Evolutionary conservation across 139 green algal species (phyloP), one percentile per base, ranked within the genome.

Genomic region (Chlamydomonas sphaeroides): DNA sequence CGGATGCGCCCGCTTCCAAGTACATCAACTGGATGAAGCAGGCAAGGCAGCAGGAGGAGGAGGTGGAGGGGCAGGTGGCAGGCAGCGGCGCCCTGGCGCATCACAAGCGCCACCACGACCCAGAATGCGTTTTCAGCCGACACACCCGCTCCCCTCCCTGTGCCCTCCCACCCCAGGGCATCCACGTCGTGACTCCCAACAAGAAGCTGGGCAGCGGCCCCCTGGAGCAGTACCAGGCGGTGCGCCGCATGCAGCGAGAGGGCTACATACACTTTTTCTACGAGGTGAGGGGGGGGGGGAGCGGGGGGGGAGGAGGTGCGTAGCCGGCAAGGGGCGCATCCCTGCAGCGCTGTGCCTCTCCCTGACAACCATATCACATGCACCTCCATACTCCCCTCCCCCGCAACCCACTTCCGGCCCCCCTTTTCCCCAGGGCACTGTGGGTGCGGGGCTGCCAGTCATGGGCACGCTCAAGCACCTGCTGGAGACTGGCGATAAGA

Each of bases 251-350:
- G 82, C 94, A 98, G 90, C 80, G 97, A 8, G 88, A 94, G 39
- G 94, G 86, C 36, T 98, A 97, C 93, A 98, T 94, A 72, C 97
- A 99, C 86, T 99, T 96, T 89, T 98, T 99, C 84, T 98, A 98
- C 79, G 96, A 99, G 91, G 94, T 91, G 61, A 5, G 90, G 20
- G 28, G 35, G 5, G 23, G 26, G 36, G 26, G 33, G 4, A 35
- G 38, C 23, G 39, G 25, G 2, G n/a, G 59, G 7, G 59, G 59
- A n/a, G n/a, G n/a, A n/a, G n/a, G n/a, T n/a, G n/a, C n/a, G n/a
- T n/a, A n/a, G n/a, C n/a, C n/a, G n/a, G n/a, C n/a, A n/a, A n/a
- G n/a, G n/a, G n/a, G n/a, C n/a, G n/a, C n/a, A n/a, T n/a, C n/a
- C n/a, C n/a, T n/a, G n/a, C n/a, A n/a, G n/a, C n/a, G n/a, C n/a